Base-by-base conservation (phyloP, 2,329 filamentous ascomycete genomes). In the Fusarium austroafricanum region DNA sequence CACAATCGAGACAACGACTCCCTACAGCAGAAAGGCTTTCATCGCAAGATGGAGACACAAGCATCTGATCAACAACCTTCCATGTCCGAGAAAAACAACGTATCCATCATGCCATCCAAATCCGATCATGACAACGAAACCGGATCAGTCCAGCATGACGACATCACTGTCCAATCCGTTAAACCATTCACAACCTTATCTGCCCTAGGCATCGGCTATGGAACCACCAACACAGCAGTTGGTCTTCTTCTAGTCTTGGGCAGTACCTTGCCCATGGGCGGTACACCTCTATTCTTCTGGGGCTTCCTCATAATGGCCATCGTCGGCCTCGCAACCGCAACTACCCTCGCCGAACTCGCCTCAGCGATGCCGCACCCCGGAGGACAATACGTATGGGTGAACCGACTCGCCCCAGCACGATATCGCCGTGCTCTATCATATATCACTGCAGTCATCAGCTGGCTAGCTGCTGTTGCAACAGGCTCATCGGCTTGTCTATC, bases 281-380 rank as follows among this genome's bases (percentile, higher is more conserved):
- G 52, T 3, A 21, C 56, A 2, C 55, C 55, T 20, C 55, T 58
- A 7, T 58, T 59, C 28, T 57, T 59, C 21, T 59, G 42, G 52
- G 52, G 56, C 0, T 57, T 59, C 21, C 11, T 59, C 4, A 26
- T 57, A 7, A 44, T 47, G 39, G 28, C 52, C 1, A 14, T 12
- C 4, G 42, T 59, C 9, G 52, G 56, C 10, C 33, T 57, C 29
- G 52, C 56, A 5, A 59, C 52, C 2, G 56, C 53, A 20, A 50
- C 37, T 1, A 58, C 56, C 3, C 26, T 60, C 3, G 53, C 53
- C 10, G 56, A 60, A 1, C 18, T 59, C 0, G 52, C 42, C 3
- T 59, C 56, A 2, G 56, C 56, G 2, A 59, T 59, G 40, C 56
- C 56, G 12, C 52, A 59, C 39, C 52, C 56, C 1, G 56, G 56